Evolutionary conservation across 1,139 yeast species (phyloP).

Genomic region (Kurtzmaniella quercitrusa): DNA sequence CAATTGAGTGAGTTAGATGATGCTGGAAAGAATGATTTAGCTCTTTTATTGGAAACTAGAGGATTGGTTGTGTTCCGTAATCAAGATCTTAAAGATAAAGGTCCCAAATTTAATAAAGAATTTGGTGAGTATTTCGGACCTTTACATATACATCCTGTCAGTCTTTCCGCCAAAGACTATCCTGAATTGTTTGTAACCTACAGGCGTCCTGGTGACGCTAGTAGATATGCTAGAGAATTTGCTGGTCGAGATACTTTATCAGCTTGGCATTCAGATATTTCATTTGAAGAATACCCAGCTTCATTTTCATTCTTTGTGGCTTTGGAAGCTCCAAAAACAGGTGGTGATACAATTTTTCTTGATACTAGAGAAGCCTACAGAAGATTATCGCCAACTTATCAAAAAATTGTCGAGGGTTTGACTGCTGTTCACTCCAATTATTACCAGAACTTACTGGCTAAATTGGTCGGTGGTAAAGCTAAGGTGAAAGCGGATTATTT

Average conservation of each 20-base stretch:
- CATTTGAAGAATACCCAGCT: slow-evolving; percentile 29
- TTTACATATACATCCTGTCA: slow-evolving; percentile 30
- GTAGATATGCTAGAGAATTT: slow-evolving; percentile 20
- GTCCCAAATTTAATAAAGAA: slow-evolving; percentile 24
- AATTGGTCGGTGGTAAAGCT: slow-evolving; percentile 12
- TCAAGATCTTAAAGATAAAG: slow-evolving; percentile 30
- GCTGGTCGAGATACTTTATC: slow-evolving; percentile 14
- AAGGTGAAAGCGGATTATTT: slow-evolving; percentile 19
- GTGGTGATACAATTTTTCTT: slow-evolving; percentile 33
- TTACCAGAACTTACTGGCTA: slow-evolving; percentile 19
- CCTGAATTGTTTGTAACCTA: slow-evolving; percentile 30
- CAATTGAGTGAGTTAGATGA: slow-evolving; percentile 30
- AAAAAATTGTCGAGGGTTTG: slow-evolving; percentile 24
- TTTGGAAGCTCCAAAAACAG: slow-evolving; percentile 27
- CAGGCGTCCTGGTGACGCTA: slow-evolving; percentile 25
- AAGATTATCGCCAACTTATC: slow-evolving; percentile 27
- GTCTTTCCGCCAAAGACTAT: slow-evolving; percentile 21
- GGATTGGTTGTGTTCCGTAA: slow-evolving; percentile 28
- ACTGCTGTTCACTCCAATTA: slow-evolving; percentile 23
- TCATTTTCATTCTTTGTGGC: slow-evolving; percentile 29
- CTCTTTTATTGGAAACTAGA: slow-evolving; percentile 27
- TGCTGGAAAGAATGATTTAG: slow-evolving; percentile 30
- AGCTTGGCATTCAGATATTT: slow-evolving; percentile 30
- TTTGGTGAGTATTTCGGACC: slow-evolving; percentile 31
- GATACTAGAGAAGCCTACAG: slow-evolving; percentile 30